A percentile compares a stretch with the other conserved stretches of the same genome.
Evolutionary conservation across 176 grass and related monocot genomes (phyloP).

Genomic region (Dactylis glomerata): DNA sequence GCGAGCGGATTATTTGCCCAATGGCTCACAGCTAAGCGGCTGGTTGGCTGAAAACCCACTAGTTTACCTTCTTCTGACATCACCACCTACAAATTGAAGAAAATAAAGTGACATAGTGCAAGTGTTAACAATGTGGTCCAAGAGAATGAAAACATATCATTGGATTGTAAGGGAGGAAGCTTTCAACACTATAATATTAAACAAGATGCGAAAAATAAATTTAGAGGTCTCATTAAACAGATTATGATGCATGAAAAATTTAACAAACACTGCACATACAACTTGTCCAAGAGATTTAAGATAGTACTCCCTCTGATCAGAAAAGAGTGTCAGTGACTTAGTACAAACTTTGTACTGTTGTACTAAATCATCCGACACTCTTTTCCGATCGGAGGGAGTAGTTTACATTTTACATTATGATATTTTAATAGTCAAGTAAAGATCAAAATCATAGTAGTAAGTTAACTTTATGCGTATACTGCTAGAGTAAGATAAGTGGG

Average conservation of each 20-base stretch:
- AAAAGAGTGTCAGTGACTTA: too few relatives aligned
- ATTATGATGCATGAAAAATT: background rate
- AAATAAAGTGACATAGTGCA: background rate
- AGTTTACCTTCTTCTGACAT: constrained; percentile 76
- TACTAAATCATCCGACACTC: too few relatives aligned
- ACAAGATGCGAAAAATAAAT: background rate
- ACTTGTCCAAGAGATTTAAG: background rate
- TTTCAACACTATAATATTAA: constrained; percentile 16
- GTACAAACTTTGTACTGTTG: too few relatives aligned
- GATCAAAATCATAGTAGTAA: background rate
- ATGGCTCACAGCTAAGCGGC: constrained; percentile 56
- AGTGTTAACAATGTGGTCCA: constrained; percentile 2
- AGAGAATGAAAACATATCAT: background rate
- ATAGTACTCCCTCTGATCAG: too few relatives aligned
- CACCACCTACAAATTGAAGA: constrained; percentile 59
- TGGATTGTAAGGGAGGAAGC: background rate
- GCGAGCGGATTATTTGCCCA: constrained; percentile 81
- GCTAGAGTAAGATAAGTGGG: background rate
- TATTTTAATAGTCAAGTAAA: background rate
- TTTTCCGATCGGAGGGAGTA: too few relatives aligned
- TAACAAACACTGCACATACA: background rate
- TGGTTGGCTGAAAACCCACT: constrained; percentile 91
- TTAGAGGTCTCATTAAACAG: background rate
- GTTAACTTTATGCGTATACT: background rate
- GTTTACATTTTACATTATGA: background rate